Percentiles rank a stretch among this genome's conserved stretches.
Conservation (phyloP, 768 basidiomycete genomes). For the Pholiota molesta region DNA sequence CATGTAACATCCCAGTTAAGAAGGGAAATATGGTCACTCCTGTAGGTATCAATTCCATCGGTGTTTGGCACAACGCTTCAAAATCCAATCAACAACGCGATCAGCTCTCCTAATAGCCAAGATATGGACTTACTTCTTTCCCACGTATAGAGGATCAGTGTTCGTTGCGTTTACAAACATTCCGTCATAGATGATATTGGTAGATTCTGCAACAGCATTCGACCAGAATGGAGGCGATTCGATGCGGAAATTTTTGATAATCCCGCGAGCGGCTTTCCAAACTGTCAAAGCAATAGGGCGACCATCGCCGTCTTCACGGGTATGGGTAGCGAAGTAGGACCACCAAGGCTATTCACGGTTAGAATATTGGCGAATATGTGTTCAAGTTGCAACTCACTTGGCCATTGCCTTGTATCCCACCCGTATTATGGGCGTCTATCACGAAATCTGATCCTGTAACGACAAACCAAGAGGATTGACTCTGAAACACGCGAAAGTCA, state of each 20-base stretch:
- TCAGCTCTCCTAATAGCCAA: not conserved
- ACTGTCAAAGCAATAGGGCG: slow-evolving; percentile 60
- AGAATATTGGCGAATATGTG: no score
- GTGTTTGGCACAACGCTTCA: slow-evolving; percentile 52
- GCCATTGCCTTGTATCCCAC: slow-evolving; percentile 63
- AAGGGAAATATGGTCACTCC: slow-evolving; percentile 49
- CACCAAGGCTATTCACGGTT: slow-evolving; percentile 48
- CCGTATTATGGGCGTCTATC: slow-evolving; percentile 56
- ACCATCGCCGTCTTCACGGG: slow-evolving; percentile 56
- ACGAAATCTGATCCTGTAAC: slow-evolving; percentile 57
- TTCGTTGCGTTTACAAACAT: slow-evolving; percentile 63
- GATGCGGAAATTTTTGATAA: slow-evolving; percentile 52
- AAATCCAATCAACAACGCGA: not conserved
- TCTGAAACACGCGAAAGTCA: slow-evolving; percentile 30
- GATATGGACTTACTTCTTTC: slow-evolving; percentile 45
- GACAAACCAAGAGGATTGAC: slow-evolving; percentile 68
- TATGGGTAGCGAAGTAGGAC: slow-evolving; percentile 50
- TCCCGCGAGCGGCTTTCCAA: slow-evolving; percentile 43
- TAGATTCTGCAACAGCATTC: slow-evolving; percentile 55
- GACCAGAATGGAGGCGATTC: slow-evolving; percentile 64
- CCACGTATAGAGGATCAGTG: slow-evolving; percentile 48
- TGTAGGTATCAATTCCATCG: slow-evolving; percentile 61
- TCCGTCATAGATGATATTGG: slow-evolving; percentile 53
- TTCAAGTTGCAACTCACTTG: slow-evolving; percentile 35
- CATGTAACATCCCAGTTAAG: slow-evolving; percentile 65